Percentiles rank a stretch among this genome's conserved stretches.
Conservation (phyloP, 306 rosid species). For the Fragaria vesca region DNA sequence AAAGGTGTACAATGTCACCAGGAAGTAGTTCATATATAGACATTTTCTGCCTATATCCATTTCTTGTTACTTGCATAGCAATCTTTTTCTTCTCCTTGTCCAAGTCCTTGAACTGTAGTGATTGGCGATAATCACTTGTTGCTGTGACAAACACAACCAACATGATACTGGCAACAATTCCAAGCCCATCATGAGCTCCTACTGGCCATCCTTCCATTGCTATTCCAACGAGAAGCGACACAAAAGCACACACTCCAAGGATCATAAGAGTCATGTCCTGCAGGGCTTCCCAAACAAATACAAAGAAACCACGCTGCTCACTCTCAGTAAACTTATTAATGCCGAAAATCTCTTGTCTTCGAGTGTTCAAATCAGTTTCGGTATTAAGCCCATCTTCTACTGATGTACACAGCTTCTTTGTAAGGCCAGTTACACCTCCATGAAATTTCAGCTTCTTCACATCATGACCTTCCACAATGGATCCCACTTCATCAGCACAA, state of each 20-base stretch:
- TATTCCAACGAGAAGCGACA: constrained; percentile 81
- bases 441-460: constrained; percentile 67
- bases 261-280: constrained; percentile 98
- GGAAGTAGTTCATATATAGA: constrained; percentile 91
- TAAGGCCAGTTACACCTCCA: constrained; percentile 67
- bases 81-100: constrained; percentile 97
- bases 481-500: constrained; percentile 85
- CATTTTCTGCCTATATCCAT: constrained; percentile 85
- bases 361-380: constrained; percentile 37
- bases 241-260: constrained; percentile 82
- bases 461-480: constrained; percentile 84
- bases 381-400: constrained; percentile 47
- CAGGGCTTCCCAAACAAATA: constrained; percentile 97
- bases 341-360: constrained; percentile 64
- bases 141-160: constrained; percentile 95
- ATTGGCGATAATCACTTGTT: constrained; percentile 90
- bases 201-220: constrained; percentile 91
- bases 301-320: constrained; percentile 59
- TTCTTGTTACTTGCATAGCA: constrained; percentile 84
- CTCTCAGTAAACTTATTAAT: constrained; percentile 80
- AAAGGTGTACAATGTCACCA: constrained; percentile 88
- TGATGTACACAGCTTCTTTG: constrained; percentile 69
- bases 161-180: constrained; percentile 90
- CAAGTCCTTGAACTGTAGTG: constrained; percentile 87
- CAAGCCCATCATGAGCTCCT: constrained; percentile 96